Base-by-base conservation (phyloP, 768 basidiomycete species). In the Lentinula guzmanii region DNA sequence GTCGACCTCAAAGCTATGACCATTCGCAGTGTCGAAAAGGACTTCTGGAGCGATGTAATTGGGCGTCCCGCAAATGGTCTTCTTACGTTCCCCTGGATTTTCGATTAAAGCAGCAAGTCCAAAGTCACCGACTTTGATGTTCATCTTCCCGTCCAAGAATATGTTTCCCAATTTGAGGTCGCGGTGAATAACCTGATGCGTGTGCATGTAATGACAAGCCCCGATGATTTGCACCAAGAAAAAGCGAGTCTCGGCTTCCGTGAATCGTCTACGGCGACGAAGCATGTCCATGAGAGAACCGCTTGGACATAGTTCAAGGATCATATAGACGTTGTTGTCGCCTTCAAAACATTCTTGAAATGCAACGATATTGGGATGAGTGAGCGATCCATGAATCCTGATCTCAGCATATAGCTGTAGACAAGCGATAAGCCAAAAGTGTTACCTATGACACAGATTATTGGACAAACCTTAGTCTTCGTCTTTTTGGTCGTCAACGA, bases 11-110 rank as follows among this genome's bases (percentile, higher is more conserved):
- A 97, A 99, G 70, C 92, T 95, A 74, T 99, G 96, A 1, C 96
- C 95, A 65, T 94, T 95, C 16, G 87, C 92, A 28, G 90, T 93
- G 71, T 98, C 95, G 71, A 96, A 97, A 65, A 99, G 77, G 24
- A 98, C 95, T 70, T 98, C 96, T 0, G 97, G 97, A 0, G 97
- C 96, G 64, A 99, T 98, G 71, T 99, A 98, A 71, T 99, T 98
- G 1, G 96, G 97, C 0, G 96, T 99, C 1, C 96, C 96, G 66
- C 97, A 98, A 52, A 98, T 97, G 0, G 96, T 99, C 85, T 98
- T 98, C 82, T 98, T 97, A 70, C 96, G 78, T 73, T 98, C 96
- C 0, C 96, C 96, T 10, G 91, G 92, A 70, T 86, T 95, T 77
- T 98, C 95, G 52, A 98, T 96, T 52, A 99, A 82, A 1, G 96